phyloP scores from a whole-genome alignment of 495 filamentous ascomycete species.

The Umbilicaria muhlenbergii region DNA sequence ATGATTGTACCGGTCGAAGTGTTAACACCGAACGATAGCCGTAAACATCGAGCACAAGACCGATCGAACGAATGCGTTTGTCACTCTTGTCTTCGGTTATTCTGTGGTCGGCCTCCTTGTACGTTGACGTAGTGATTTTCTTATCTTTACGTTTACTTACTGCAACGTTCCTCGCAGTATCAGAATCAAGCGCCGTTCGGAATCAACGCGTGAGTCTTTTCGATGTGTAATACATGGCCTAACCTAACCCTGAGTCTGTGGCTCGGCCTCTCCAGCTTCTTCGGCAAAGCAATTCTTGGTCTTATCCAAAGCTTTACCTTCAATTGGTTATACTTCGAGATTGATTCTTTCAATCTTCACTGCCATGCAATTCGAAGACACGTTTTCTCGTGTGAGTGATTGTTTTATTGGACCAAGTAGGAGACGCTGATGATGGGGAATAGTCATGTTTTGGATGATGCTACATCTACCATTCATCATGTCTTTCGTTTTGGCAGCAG shows the following conservation, averaged over 20 bases:
- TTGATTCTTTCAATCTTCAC: conserved; percentile 37
- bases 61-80: conserved; percentile 43
- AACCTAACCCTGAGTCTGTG: background rate
- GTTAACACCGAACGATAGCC: conserved; percentile 8
- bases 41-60: conserved; percentile 46
- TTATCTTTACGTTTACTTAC: conserved; percentile 44
- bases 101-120: conserved; percentile 36
- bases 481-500: conserved; percentile 36
- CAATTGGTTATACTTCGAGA: conserved; percentile 51
- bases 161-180: conserved; percentile 39
- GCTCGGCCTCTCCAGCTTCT: conserved; percentile 19
- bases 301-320: conserved; percentile 42
- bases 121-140: conserved; percentile 35
- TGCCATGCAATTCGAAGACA: conserved; percentile 39
- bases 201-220: conserved; percentile 24
- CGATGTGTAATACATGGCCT: too few relatives aligned
- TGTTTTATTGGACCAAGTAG: background rate
- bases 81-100: conserved; percentile 44
- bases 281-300: conserved; percentile 40
- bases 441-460: conserved; percentile 25
- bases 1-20: background rate
- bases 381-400: conserved; percentile 19
- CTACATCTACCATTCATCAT: conserved; percentile 40
- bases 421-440: background rate
- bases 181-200: conserved; percentile 31